phyloP scores from a whole-genome alignment of 1,284 basidiomycete genomes.

The Chondrostereum purpureum region DNA sequence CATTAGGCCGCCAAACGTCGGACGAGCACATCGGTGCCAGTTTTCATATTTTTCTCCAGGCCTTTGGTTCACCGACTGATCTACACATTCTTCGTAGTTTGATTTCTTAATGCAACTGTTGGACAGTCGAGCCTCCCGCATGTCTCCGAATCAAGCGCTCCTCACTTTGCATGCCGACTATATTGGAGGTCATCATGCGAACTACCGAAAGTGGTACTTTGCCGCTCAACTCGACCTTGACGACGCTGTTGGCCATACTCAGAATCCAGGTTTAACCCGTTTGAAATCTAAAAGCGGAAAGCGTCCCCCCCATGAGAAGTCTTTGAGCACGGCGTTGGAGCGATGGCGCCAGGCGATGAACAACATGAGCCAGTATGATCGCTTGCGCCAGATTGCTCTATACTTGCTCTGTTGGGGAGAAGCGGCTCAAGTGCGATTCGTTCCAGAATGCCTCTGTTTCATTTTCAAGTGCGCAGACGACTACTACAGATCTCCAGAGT shows the following conservation, averaged over 20 bases:
- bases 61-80: slow-evolving; percentile 6
- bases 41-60: slow-evolving; percentile 8
- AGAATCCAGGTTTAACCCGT: slow-evolving; percentile 86
- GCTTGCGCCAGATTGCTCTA: slow-evolving; percentile 92
- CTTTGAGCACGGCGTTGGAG: slow-evolving; percentile 80
- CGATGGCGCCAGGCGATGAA: slow-evolving; percentile 98
- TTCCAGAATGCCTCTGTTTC: slow-evolving; percentile 96
- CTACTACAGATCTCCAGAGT: slow-evolving; percentile 99
- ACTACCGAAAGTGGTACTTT: slow-evolving; percentile 99
- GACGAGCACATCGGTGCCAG: slow-evolving; percentile 9
- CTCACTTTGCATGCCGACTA: slow-evolving; percentile 97
- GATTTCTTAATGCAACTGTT: slow-evolving; percentile 98
- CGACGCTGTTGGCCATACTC: slow-evolving; percentile 89
- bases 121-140: slow-evolving; percentile 93
- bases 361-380: slow-evolving; percentile 98
- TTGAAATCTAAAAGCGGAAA: slow-evolving; percentile 57
- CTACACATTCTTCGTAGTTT: slow-evolving; percentile 49
- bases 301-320: slow-evolving; percentile 65
- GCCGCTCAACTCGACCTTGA: slow-evolving; percentile 98
- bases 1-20: slow-evolving; percentile 8
- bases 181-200: slow-evolving; percentile 95
- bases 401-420: slow-evolving; percentile 98
- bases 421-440: slow-evolving; percentile 96
- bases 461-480: slow-evolving; percentile 99
- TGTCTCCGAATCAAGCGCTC: slow-evolving; percentile 94